Evolutionary conservation across 495 filamentous ascomycete species (phyloP).

Genomic region (Podospora pseudopauciseta): DNA sequence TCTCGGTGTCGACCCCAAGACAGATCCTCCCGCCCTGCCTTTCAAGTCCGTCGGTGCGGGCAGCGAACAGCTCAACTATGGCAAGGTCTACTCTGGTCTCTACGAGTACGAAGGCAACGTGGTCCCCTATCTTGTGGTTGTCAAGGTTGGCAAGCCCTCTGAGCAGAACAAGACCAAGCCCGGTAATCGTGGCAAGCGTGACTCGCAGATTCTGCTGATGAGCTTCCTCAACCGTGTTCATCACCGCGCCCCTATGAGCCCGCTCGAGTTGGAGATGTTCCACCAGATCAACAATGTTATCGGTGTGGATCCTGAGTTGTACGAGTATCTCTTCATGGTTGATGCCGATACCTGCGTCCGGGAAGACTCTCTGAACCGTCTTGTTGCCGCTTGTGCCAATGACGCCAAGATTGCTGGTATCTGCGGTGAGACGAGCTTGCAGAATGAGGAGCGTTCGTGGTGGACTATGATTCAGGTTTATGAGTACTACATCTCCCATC

Average conservation of each 20-base stretch:
- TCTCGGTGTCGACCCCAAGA: slow-evolving; percentile 92
- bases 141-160: slow-evolving; percentile 95
- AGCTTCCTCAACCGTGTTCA: slow-evolving; percentile 97
- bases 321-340: slow-evolving; percentile 96
- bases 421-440: slow-evolving; percentile 93
- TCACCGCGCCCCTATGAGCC: slow-evolving; percentile 87
- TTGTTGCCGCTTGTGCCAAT: slow-evolving; percentile 89
- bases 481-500: slow-evolving; percentile 96
- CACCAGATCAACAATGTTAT: slow-evolving; percentile 99
- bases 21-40: slow-evolving; percentile 88
- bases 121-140: slow-evolving; percentile 91
- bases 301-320: slow-evolving; percentile 93
- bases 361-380: slow-evolving; percentile 85
- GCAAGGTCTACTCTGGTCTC: slow-evolving; percentile 96
- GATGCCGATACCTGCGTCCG: slow-evolving; percentile 95
- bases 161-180: slow-evolving; percentile 90
- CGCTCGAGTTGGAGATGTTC: slow-evolving; percentile 95
- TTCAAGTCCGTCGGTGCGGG: slow-evolving; percentile 89
- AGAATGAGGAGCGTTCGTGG: slow-evolving; percentile 92
- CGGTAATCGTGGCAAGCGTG: slow-evolving; percentile 96
- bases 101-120: slow-evolving; percentile 98
- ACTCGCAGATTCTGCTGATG: slow-evolving; percentile 81
- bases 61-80: slow-evolving; percentile 93
- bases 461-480: slow-evolving; percentile 99
- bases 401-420: slow-evolving; percentile 96